These are phyloP conservation scores for Trichophyton mentagrophytes DNA, from an alignment of 2,329 filamentous ascomycete species.

Conservation along the genomic window DNA sequence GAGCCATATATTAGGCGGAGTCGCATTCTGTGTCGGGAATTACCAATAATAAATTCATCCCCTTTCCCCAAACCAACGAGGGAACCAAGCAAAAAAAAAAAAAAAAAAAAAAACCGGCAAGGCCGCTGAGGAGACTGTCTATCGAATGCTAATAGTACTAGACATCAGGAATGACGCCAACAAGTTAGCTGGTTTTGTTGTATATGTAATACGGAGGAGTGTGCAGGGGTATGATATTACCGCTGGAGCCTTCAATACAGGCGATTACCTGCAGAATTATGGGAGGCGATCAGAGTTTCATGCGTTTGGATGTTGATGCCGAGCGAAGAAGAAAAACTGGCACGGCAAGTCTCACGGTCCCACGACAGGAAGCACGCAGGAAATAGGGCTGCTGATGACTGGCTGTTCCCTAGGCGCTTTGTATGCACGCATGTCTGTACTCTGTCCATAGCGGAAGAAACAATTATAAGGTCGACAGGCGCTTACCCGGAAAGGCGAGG, in stretches of 20 bases:
- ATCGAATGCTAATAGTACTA: not conserved
- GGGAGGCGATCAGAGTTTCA: conserved; percentile 1
- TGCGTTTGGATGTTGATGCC: not conserved
- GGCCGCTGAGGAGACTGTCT: not conserved
- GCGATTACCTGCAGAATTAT: conserved; percentile 3
- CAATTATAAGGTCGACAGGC: not conserved
- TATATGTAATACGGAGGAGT: not conserved
- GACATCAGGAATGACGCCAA: not conserved
- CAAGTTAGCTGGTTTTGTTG: not conserved
- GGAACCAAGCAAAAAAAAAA: too few relatives aligned
- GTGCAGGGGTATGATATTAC: not conserved
- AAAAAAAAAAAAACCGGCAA: not conserved
- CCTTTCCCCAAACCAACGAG: not conserved
- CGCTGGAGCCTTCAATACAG: not conserved
- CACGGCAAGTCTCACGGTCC: not conserved
- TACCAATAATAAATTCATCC: not conserved
- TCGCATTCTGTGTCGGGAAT: not conserved
- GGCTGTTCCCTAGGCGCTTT: not conserved
- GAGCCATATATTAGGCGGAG: not conserved
- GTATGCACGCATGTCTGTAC: not conserved
- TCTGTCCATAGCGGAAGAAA: not conserved
- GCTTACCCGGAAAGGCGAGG: not conserved
- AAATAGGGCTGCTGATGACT: not conserved
- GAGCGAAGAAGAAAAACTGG: not conserved
- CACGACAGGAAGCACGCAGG: not conserved